These are phyloP conservation scores for Candida methanosorbosa DNA, from an alignment of 805 yeast species.

Conservation along the genomic window DNA sequence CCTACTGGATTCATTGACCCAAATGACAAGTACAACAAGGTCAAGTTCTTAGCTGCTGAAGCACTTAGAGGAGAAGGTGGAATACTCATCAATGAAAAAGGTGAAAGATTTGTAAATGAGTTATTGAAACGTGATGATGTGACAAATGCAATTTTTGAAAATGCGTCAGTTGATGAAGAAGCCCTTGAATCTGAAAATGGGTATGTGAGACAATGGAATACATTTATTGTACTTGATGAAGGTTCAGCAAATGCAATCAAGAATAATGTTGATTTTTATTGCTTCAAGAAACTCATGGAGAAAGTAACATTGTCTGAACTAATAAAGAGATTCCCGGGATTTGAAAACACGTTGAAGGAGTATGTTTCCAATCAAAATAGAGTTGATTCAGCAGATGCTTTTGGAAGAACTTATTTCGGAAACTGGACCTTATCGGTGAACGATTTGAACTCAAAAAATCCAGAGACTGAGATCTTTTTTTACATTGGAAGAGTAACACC, in stretches of 20 bases:
- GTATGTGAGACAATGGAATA: slow-evolving; percentile 24
- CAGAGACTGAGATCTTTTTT: slow-evolving; percentile 26
- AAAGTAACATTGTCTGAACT: slow-evolving; percentile 35
- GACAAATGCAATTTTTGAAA: slow-evolving; percentile 46
- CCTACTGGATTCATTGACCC: slow-evolving; percentile 55
- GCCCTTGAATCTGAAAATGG: slow-evolving; percentile 3
- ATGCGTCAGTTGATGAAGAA: slow-evolving; percentile 32
- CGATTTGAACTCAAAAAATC: neutral
- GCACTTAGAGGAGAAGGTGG: slow-evolving; percentile 64
- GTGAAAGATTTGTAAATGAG: slow-evolving; percentile 50
- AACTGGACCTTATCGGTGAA: slow-evolving; percentile 7
- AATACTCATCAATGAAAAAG: slow-evolving; percentile 36
- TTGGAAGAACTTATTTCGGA: slow-evolving; percentile 10
- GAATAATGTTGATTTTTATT: slow-evolving; percentile 49
- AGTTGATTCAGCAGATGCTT: slow-evolving; percentile 2
- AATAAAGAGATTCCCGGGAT: slow-evolving; percentile 22
- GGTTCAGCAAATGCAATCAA: slow-evolving; percentile 35
- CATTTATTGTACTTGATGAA: slow-evolving; percentile 41
- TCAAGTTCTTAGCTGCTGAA: slow-evolving; percentile 54
- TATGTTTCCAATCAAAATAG: slow-evolving; percentile 4
- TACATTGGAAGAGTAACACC: slow-evolving; percentile 48
- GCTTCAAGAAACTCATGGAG: slow-evolving; percentile 46
- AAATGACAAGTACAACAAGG: slow-evolving; percentile 26
- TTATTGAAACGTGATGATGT: slow-evolving; percentile 54
- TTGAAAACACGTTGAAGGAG: slow-evolving; percentile 4